Base-by-base conservation (phyloP, 768 basidiomycete species). In the Rhizopogon vinicolor region DNA sequence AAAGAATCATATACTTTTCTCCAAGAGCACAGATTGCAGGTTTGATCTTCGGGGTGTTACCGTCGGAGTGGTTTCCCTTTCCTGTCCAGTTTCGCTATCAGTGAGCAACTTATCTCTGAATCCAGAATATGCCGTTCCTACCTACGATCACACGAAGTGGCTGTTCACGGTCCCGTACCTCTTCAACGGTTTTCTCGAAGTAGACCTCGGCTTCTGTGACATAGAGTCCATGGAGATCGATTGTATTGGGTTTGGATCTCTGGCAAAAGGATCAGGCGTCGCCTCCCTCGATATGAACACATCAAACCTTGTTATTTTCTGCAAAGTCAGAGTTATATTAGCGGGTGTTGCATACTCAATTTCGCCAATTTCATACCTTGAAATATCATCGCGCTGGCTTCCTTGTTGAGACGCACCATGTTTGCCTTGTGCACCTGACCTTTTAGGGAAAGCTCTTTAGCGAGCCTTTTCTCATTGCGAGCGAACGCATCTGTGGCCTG, bases 181-280 rank as follows among this genome's bases (percentile, higher is more conserved):
- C 67, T 62, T 25, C 25, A 3, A 79, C 69, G 29, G 93, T 79
- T 7, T 87, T 86, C 66, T 55, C 92, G 1, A 87, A 84, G 53
- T 78, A 77, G 41, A 76, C 69, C 46, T 93, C 84, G n/a, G 91
- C 89, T 71, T 97, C 93, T 64, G 88, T 87, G 51, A 93, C 92
- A 69, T 88, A 92, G 2, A 95, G 74, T 2, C 91, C 89, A 66
- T 95, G 92, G 25, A 94, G 72, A 68, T 95, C 92, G 49, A 94
- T 74, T 67, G 89, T 86, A 2, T 84, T 86, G 1, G 77, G 77
- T 52, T 77, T 69, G 44, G 83, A 4, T 37, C 25, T 35, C 55
- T 52, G 13, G 14, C 37, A 41, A 25, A 25, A 18, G 18, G n/a
- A 45, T 31, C 49, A 37, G 13, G 41, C 3, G 14, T 7, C 1